Base-by-base conservation (phyloP, 495 filamentous ascomycete genomes). In the Patellaria atrata region DNA sequence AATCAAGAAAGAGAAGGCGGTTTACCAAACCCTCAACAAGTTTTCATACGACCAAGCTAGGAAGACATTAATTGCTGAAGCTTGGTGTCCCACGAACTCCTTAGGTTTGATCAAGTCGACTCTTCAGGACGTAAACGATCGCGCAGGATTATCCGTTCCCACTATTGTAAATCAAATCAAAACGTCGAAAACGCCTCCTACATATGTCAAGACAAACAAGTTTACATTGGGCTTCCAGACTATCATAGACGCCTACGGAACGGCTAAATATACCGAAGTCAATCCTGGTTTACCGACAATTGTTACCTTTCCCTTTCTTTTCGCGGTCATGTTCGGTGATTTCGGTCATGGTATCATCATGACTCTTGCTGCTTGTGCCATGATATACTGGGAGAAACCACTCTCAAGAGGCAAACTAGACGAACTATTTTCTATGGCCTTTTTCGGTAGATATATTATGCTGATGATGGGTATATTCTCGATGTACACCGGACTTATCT, bases 321-420 rank as follows among this genome's bases (percentile, higher is more conserved):
- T 99, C 54, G 91, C 91, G 18, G 87, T 94, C 67, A 96, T 96
- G 89, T 96, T 96, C 48, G 89, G 89, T 54, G 89, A 96, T 57
- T 71, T 92, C 41, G 89, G 89, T 17, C 89, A 99, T 53, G 89
- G 87, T 41, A 48, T 68, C 42, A 75, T 99, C 47, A 85, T 96
- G 79, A 66, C 80, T 10, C 47, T 73, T 33, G 74, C 80, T 43
- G 80, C 91, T 17, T 39, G 68, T 17, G 79, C 82, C 22, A 91
- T 99, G 85, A 94, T 96, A 44, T 83, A 87, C 62, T 94, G 73
- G 62, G 89, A 99, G 62, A 82, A 81, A 61, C 75, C 73, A 39
- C 65, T 97, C 27, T 51, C 46, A 11, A 82, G 82, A 48, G 79
- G 83, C 48, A 92, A 96, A 52, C 70, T 84, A 10, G 87, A 93